phyloP scores from a whole-genome alignment of 768 basidiomycete species.

The Amanita jacksonii region DNA sequence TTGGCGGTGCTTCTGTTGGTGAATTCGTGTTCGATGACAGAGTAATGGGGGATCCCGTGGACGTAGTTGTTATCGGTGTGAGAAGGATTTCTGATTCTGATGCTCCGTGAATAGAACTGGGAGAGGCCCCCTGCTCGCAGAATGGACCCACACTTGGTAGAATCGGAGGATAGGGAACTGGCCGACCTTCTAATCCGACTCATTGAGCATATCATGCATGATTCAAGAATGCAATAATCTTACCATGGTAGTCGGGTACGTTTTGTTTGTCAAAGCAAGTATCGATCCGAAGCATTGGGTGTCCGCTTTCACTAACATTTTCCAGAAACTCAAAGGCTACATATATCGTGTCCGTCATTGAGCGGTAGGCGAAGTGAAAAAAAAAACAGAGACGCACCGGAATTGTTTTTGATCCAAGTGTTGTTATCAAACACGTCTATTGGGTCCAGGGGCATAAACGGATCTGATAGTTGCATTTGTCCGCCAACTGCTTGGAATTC shows the following conservation, averaged over 20 bases:
- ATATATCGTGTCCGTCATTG: not conserved
- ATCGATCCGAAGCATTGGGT: not conserved
- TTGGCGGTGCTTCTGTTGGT: not conserved
- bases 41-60: not conserved
- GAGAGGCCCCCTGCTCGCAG: not conserved
- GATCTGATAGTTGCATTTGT: not conserved
- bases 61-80: not conserved
- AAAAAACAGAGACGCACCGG: not conserved
- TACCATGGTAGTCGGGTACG: conserved; percentile 1
- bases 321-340: not conserved
- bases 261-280: conserved; percentile 2
- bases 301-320: not conserved
- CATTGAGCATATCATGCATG: not conserved
- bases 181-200: not conserved
- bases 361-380: not conserved
- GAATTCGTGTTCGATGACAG: not conserved
- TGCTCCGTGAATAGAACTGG: not conserved
- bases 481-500: not conserved
- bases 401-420: not conserved
- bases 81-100: not conserved
- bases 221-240: not conserved
- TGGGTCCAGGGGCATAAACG: not conserved
- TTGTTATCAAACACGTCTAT: not conserved
- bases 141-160: not conserved
- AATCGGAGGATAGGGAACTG: not conserved